These are phyloP conservation scores for Penicillium riverlandense DNA, from an alignment of 495 filamentous ascomycete species.

Conservation along the genomic window DNA sequence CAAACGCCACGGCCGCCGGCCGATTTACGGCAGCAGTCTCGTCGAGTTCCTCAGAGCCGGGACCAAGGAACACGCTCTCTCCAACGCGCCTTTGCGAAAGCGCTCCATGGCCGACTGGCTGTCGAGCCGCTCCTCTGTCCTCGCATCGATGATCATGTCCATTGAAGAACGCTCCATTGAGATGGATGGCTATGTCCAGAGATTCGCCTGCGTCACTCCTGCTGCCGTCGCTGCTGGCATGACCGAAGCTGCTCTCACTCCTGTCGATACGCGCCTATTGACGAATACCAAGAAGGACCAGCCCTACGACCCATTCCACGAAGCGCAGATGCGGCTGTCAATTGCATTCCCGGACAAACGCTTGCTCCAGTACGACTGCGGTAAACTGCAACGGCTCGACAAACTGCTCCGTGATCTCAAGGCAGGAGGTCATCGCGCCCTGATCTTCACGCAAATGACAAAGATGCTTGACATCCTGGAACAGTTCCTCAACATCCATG, in stretches of 20 bases:
- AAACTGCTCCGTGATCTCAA: slow-evolving; percentile 81
- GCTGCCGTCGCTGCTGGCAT: slow-evolving; percentile 76
- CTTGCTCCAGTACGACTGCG: slow-evolving; percentile 94
- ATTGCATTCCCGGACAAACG: slow-evolving; percentile 97
- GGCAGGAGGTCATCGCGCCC: slow-evolving; percentile 80
- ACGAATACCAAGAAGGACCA: slow-evolving; percentile 45
- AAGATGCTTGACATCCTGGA: slow-evolving; percentile 97
- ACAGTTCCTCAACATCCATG: slow-evolving; percentile 96
- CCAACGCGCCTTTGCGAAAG: slow-evolving; percentile 33
- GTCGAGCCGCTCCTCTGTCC: slow-evolving; percentile 57
- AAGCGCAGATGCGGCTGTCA: slow-evolving; percentile 82
- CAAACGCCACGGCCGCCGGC: slow-evolving; percentile 70
- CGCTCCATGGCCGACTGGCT: slow-evolving; percentile 61
- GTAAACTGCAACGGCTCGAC: slow-evolving; percentile 89
- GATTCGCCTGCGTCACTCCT: slow-evolving; percentile 88
- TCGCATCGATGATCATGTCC: slow-evolving; percentile 65
- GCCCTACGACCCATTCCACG: slow-evolving; percentile 80
- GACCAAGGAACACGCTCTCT: slow-evolving; percentile 35
- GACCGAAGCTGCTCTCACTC: slow-evolving; percentile 58
- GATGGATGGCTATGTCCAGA: slow-evolving; percentile 68
- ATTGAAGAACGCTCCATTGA: slow-evolving; percentile 61
- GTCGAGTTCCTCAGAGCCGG: slow-evolving; percentile 64
- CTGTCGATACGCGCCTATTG: slow-evolving; percentile 51
- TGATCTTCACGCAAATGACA: slow-evolving; percentile 99
- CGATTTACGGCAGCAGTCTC: slow-evolving; percentile 71